A percentile compares a stretch with the other conserved stretches of the same genome.
Conservation (phyloP, 2,329 filamentous ascomycete genomes). For the Lachnellula arida region DNA sequence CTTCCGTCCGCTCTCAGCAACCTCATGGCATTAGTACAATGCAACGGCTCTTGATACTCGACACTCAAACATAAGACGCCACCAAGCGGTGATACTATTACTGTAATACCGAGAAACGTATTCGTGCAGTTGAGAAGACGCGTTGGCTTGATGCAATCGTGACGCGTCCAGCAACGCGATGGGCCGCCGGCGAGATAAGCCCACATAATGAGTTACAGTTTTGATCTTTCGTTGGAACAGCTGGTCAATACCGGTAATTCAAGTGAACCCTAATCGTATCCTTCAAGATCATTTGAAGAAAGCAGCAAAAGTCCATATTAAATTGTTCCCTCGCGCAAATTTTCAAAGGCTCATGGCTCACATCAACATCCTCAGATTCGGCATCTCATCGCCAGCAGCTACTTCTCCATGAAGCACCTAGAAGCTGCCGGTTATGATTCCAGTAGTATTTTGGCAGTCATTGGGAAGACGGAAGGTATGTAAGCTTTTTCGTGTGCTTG, state of each 20-base stretch:
- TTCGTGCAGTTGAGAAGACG: not conserved
- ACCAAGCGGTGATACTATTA: not conserved
- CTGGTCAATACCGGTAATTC: no score
- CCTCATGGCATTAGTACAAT: not conserved
- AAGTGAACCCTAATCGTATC: no score
- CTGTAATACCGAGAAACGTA: not conserved
- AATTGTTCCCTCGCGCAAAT: not conserved
- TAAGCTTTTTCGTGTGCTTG: not conserved
- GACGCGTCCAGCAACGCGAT: not conserved
- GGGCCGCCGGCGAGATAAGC: not conserved
- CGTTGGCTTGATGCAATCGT: not conserved
- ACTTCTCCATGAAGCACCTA: constrained; percentile 24
- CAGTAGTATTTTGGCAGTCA: constrained; percentile 28
- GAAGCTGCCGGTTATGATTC: constrained; percentile 28
- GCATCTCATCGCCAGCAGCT: constrained; percentile 30
- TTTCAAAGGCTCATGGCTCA: constrained; percentile 20
- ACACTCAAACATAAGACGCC: not conserved
- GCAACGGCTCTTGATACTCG: not conserved
- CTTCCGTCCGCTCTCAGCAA: not conserved
- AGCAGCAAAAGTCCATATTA: not conserved
- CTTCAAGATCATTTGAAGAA: not conserved
- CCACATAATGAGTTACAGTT: no score
- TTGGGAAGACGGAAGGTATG: constrained; percentile 33
- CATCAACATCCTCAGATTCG: constrained; percentile 32
- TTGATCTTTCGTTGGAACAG: no score